Conservation (phyloP, 2,329 filamentous ascomycete genomes). For the Talaromyces sp. region DNA sequence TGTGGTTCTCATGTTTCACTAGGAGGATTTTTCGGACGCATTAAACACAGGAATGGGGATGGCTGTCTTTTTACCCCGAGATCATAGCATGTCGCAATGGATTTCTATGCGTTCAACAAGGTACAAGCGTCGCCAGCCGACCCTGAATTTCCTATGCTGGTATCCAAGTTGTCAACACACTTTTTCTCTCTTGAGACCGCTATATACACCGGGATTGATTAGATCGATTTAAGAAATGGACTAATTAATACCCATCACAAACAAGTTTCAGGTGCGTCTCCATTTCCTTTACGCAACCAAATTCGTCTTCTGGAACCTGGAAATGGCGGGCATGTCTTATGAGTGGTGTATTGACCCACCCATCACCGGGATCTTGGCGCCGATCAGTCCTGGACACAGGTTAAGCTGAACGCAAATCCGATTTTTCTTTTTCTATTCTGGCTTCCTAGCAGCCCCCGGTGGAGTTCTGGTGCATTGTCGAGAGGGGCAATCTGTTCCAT, state of each 20-base stretch:
- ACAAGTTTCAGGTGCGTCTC: background rate
- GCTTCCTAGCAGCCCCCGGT: background rate
- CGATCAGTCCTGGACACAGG: slow-evolving; percentile 4
- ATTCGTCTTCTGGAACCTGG: background rate
- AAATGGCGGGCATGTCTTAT: background rate
- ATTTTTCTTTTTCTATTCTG: background rate
- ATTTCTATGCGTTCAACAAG: too few species aligned
- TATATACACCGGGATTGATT: background rate
- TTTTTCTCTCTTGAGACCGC: background rate
- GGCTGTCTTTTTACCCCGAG: too few species aligned
- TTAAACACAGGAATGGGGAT: too few species aligned
- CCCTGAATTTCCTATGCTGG: too few species aligned
- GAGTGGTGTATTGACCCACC: background rate
- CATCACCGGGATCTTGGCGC: slow-evolving; percentile 1
- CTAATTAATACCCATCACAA: background rate
- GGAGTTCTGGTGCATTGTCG: background rate
- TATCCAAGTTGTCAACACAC: too few species aligned
- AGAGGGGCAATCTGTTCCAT: background rate
- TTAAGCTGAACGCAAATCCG: background rate
- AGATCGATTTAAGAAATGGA: background rate
- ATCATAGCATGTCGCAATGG: too few species aligned
- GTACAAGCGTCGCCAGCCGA: too few species aligned
- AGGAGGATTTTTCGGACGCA: too few species aligned
- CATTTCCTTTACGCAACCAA: slow-evolving; percentile 3
- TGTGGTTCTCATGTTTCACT: background rate